Conservation (phyloP, 2,329 filamentous ascomycete species). For the Fusarium subglutinans region DNA sequence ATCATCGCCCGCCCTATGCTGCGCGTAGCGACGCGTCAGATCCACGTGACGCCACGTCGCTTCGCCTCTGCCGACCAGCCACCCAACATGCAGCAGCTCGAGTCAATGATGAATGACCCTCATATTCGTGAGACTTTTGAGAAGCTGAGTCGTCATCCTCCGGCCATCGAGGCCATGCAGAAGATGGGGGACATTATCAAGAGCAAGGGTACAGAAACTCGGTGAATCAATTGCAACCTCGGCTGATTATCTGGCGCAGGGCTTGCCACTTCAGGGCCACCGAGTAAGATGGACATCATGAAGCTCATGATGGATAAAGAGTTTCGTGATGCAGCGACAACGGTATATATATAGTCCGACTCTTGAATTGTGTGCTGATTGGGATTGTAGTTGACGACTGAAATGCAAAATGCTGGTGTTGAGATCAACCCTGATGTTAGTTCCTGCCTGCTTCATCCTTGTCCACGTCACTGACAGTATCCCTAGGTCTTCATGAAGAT, state of each 20-base stretch:
- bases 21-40: slow-evolving; percentile 19
- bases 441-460: too few relatives aligned
- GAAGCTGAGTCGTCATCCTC: slow-evolving; percentile 34
- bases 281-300: slow-evolving; percentile 37
- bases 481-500: slow-evolving; percentile 30
- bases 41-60: slow-evolving; percentile 21
- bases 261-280: slow-evolving; percentile 27
- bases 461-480: background rate
- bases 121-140: slow-evolving; percentile 31
- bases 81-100: slow-evolving; percentile 21
- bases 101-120: slow-evolving; percentile 38
- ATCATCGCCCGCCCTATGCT: slow-evolving; percentile 13
- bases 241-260: slow-evolving; percentile 10
- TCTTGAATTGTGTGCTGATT: background rate
- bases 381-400: slow-evolving; percentile 16
- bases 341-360: background rate
- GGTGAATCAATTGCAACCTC: background rate
- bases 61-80: slow-evolving; percentile 25
- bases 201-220: slow-evolving; percentile 7
- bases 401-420: slow-evolving; percentile 37
- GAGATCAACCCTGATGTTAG: slow-evolving; percentile 32
- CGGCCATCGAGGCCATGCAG: slow-evolving; percentile 32
- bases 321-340: slow-evolving; percentile 34
- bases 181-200: slow-evolving; percentile 32
- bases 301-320: slow-evolving; percentile 40